Conservation (phyloP, 495 filamentous ascomycete species). For the Polyplosphaeria fusca region DNA sequence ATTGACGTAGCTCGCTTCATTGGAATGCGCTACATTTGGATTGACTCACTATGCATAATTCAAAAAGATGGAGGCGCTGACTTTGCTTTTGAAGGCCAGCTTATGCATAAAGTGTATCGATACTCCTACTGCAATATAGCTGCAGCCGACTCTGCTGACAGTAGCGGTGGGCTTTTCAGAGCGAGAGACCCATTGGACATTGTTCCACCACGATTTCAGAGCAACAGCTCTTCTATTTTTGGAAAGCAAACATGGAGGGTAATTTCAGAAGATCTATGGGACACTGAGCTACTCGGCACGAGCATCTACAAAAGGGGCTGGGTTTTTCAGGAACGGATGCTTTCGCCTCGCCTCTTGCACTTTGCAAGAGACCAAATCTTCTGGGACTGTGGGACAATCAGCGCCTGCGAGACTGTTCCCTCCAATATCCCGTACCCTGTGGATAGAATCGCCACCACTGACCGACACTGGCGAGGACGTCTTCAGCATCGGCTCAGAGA, state of each 20-base stretch:
- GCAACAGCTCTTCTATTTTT: not conserved
- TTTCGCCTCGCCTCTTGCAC: constrained; percentile 25
- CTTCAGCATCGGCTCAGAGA: constrained; percentile 3
- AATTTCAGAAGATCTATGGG: constrained; percentile 7
- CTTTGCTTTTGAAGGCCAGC: not conserved
- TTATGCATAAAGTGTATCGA: constrained; percentile 11
- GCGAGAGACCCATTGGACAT: not conserved
- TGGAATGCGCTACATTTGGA: not conserved
- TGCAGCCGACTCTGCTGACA: not conserved
- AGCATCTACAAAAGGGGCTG: constrained; percentile 19
- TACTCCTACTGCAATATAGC: constrained; percentile 4
- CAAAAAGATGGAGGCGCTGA: not conserved
- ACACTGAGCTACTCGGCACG: constrained; percentile 15
- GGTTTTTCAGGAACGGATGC: constrained; percentile 33
- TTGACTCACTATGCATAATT: not conserved
- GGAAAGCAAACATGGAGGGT: not conserved
- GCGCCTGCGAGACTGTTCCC: constrained; percentile 24
- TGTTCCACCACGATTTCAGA: not conserved
- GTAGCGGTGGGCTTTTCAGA: not conserved
- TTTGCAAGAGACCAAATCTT: constrained; percentile 27
- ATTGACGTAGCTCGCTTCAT: not conserved
- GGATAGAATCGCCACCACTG: constrained; percentile 6
- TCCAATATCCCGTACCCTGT: constrained; percentile 12
- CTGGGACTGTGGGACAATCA: constrained; percentile 25
- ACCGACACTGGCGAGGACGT: constrained; percentile 28